Evolutionary conservation across 805 yeast genomes (phyloP), one percentile per base, ranked within the genome.

Genomic region (Lachancea mirantina): DNA sequence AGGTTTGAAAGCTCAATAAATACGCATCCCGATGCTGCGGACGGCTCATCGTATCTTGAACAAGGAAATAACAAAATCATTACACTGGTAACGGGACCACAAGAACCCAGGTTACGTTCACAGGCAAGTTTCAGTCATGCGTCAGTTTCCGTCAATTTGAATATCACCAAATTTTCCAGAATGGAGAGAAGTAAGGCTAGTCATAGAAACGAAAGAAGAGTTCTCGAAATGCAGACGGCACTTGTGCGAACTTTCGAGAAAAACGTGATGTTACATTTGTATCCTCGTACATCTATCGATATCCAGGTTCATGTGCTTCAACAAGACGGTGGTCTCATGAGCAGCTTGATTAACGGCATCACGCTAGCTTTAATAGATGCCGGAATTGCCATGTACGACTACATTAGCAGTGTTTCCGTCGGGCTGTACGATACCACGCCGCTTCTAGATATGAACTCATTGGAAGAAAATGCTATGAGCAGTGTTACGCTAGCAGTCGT

Each of bases 291-390:
- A 0, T 67, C 76, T 23, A 83, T 92, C n/a, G 74, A 73, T 25
- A 70, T 89, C 5, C 71, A 74, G 26, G 64, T 88, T 5, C 83
- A 84, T 43, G 87, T 92, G 0, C 64, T 92, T 33, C 76, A 85
- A 9, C 84, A 85, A 49, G 98, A 92, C 50, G 98, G 98, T 23
- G 95, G 95, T 0, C 52, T 89, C 16, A 57, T 89, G 42, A 74
- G 95, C 0, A 68, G 82, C 1, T 74, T 92, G 43, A 68, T 84
- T 26, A 92, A 92, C 53, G 84, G 96, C 7, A 73, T 84, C 26
- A 84, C 96, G 1, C 62, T 92, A 46, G 96, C 95, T 0, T 65
- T 92, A 26, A 76, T 92, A 20, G 97, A 92, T 59, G 96, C 97
- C 2, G 97, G 97, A 30, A 78, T 92, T 28, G 81, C 96, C 4